Percentiles rank a stretch among this genome's conserved stretches.
These are phyloP conservation scores for Zoysia japonica DNA, from an alignment of 176 grass and related monocot genomes.

Conservation along the genomic window DNA sequence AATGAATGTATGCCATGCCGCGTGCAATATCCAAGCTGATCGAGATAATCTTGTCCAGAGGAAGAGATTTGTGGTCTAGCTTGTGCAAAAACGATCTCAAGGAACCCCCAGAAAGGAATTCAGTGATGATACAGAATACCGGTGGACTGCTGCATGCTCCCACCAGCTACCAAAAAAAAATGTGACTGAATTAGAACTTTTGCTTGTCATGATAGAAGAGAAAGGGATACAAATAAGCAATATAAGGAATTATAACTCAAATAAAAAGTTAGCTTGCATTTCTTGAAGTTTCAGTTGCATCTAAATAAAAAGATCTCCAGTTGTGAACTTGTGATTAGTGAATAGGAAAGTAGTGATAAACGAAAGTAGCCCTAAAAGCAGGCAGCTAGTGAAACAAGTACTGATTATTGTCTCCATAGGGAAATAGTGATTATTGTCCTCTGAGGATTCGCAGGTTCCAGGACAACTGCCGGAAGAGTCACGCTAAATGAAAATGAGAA, in stretches of 20 bases:
- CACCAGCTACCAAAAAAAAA: slow-evolving; percentile 56
- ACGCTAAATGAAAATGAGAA: neutral
- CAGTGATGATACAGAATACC: slow-evolving; percentile 80
- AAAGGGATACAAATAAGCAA: no score
- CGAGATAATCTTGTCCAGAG: slow-evolving; percentile 58
- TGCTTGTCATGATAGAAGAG: no score
- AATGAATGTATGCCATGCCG: slow-evolving; percentile 90
- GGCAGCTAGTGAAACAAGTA: neutral
- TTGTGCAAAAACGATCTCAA: slow-evolving; percentile 87
- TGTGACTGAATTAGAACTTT: neutral
- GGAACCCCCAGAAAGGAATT: slow-evolving; percentile 79
- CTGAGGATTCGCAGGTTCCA: no score
- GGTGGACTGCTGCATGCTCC: slow-evolving; percentile 73
- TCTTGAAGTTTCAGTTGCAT: neutral
- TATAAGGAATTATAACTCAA: no score
- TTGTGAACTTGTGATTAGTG: no score
- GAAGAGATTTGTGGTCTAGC: slow-evolving; percentile 67
- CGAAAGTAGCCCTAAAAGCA: slow-evolving; percentile 1
- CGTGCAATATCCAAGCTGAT: slow-evolving; percentile 74
- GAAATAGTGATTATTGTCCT: no score
- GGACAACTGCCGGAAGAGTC: neutral
- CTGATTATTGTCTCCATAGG: no score
- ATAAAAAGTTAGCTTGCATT: no score
- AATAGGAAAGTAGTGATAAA: neutral
- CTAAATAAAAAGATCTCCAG: neutral